These are phyloP conservation scores for Candida glaebosa DNA, from an alignment of 805 yeast species.

Conservation along the genomic window DNA sequence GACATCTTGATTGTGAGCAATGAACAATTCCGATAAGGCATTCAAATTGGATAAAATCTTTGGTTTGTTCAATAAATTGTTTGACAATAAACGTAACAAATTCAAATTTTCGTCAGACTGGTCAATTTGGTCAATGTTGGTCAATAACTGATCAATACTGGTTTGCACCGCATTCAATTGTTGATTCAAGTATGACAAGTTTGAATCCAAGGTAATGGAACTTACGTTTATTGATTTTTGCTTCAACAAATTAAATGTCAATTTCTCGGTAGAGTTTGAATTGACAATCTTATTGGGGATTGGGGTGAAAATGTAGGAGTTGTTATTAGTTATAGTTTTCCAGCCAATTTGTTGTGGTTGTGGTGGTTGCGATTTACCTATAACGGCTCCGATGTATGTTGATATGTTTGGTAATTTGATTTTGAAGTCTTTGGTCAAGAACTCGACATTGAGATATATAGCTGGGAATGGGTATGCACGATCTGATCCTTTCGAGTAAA, in stretches of 20 bases:
- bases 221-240: constrained; percentile 29
- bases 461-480: constrained; percentile 76
- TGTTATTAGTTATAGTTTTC: constrained; percentile 30
- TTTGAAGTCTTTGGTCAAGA: constrained; percentile 44
- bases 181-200: constrained; percentile 42
- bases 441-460: constrained; percentile 70
- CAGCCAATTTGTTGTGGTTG: constrained; percentile 29
- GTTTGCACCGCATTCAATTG: constrained; percentile 45
- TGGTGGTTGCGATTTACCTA: constrained; percentile 43
- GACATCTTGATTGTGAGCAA: constrained; percentile 73
- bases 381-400: constrained; percentile 75
- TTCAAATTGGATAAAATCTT: constrained; percentile 47
- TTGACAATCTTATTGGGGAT: constrained; percentile 63
- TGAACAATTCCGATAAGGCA: constrained; percentile 57
- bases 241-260: constrained; percentile 48
- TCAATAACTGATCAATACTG: constrained; percentile 48
- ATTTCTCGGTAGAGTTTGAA: constrained; percentile 49
- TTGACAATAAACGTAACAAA: constrained; percentile 64
- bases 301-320: constrained; percentile 67
- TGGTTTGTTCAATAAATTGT: constrained; percentile 52
- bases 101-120: constrained; percentile 46
- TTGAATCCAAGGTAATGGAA: constrained; percentile 28
- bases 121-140: constrained; percentile 41
- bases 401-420: constrained; percentile 52
- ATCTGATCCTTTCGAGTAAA: constrained; percentile 65